Conservation (phyloP, 2,329 filamentous ascomycete genomes). For the Didymella arachidicola region DNA sequence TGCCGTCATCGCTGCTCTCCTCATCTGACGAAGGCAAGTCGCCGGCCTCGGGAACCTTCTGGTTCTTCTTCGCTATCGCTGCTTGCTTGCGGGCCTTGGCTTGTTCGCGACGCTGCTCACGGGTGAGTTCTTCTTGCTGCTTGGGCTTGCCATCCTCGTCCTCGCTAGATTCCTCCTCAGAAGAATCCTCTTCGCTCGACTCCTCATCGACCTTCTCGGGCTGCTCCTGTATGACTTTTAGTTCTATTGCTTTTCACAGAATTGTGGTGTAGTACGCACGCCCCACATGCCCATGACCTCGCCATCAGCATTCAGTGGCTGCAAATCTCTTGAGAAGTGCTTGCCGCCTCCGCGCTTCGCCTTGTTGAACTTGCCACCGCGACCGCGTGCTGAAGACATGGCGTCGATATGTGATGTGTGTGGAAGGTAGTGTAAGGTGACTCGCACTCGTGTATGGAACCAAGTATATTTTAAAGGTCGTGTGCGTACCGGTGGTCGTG, state of each 20-base stretch:
- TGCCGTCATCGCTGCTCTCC: constrained; percentile 64
- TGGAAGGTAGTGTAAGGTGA: constrained; percentile 3
- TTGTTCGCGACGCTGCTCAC: constrained; percentile 85
- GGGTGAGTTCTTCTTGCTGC: constrained; percentile 69
- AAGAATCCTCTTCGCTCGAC: constrained; percentile 51
- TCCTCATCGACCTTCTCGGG: constrained; percentile 62
- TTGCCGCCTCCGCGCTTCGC: constrained; percentile 93
- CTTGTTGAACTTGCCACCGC: constrained; percentile 94
- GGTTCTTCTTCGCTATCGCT: constrained; percentile 78
- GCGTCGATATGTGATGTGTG: constrained; percentile 29
- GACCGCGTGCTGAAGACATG: constrained; percentile 71
- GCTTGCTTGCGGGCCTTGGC: constrained; percentile 93
- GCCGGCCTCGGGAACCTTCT: constrained; percentile 77
- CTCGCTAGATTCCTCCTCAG: constrained; percentile 55
- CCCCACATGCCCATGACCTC: constrained; percentile 90
- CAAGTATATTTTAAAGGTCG: neutral
- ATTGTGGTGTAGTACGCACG: constrained; percentile 54
- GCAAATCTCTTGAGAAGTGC: constrained; percentile 90
- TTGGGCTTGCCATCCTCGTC: constrained; percentile 54
- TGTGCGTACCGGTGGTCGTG: constrained; percentile 4
- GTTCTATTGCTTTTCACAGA: constrained; percentile 9
- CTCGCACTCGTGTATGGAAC: constrained; percentile 4
- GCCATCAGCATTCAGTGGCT: constrained; percentile 86
- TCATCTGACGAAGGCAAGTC: constrained; percentile 79
- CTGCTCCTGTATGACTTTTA: constrained; percentile 41